Conservation (phyloP, 2,329 filamentous ascomycete genomes). For the Mycosphaerelloides madeirae region DNA sequence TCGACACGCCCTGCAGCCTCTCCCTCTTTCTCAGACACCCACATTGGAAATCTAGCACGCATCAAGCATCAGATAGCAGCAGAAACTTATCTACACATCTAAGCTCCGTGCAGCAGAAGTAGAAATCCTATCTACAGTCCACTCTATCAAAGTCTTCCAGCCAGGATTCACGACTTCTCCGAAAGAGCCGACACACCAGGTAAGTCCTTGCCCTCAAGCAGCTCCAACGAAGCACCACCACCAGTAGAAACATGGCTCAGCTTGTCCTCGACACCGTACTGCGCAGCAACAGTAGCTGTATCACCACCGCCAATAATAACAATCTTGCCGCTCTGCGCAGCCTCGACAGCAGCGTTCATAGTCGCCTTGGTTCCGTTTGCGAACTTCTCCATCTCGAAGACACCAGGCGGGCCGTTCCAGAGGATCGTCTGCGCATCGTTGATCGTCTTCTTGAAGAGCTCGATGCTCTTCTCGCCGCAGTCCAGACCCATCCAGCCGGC, state of each 20-base stretch:
- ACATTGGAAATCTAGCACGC: too few relatives aligned
- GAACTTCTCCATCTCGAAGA: constrained; percentile 96
- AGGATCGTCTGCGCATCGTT: constrained; percentile 89
- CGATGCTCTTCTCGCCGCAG: constrained; percentile 81
- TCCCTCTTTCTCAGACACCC: too few relatives aligned
- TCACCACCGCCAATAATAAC: constrained; percentile 99
- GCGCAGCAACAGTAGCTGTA: constrained; percentile 94
- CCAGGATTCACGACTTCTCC: constrained; percentile 20
- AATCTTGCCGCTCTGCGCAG: constrained; percentile 78
- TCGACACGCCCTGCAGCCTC: too few relatives aligned
- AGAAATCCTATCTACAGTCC: too few relatives aligned
- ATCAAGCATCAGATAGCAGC: too few relatives aligned
- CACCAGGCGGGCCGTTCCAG: constrained; percentile 96
- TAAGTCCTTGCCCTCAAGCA: constrained; percentile 96
- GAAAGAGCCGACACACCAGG: constrained; percentile 91
- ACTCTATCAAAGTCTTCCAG: neutral
- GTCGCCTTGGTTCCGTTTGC: constrained; percentile 87
- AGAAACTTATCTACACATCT: too few relatives aligned
- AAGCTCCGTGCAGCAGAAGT: too few relatives aligned
- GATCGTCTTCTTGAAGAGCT: constrained; percentile 85
- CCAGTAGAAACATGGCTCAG: constrained; percentile 97
- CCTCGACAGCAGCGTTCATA: constrained; percentile 80
- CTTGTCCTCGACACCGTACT: constrained; percentile 94
- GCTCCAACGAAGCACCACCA: constrained; percentile 89
- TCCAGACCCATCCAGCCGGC: constrained; percentile 98